A percentile compares a stretch with the other conserved stretches of the same genome.
phyloP scores from a whole-genome alignment of 2,329 filamentous ascomycete species.

The Juglanconis oblonga region DNA sequence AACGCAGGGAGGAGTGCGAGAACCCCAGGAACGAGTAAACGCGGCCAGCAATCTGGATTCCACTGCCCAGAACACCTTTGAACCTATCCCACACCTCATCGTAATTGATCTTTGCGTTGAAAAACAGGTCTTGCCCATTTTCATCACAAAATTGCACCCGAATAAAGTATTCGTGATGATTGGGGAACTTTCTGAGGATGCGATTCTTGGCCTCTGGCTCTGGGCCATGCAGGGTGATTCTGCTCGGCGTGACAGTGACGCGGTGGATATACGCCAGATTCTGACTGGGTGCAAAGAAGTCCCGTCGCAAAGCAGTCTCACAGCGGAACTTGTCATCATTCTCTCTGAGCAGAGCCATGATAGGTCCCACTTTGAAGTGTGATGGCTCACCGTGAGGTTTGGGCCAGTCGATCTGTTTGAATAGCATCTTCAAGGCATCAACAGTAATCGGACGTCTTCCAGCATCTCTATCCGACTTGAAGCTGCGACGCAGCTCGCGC shows the following conservation, averaged over 20 bases:
- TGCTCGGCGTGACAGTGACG: constrained; percentile 57
- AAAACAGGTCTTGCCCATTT: constrained; percentile 61
- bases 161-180: constrained; percentile 61
- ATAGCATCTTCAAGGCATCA: constrained; percentile 52
- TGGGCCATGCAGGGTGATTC: constrained; percentile 56
- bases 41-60: constrained; percentile 63
- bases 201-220: constrained; percentile 68
- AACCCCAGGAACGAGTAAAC: constrained; percentile 70
- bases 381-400: constrained; percentile 46
- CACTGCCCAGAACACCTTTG: constrained; percentile 52
- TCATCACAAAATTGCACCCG: constrained; percentile 75
- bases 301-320: constrained; percentile 11
- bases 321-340: constrained; percentile 35
- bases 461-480: constrained; percentile 23
- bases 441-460: constrained; percentile 42
- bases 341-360: constrained; percentile 38
- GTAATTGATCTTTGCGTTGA: constrained; percentile 50
- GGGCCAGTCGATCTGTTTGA: constrained; percentile 51
- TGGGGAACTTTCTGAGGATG: constrained; percentile 63
- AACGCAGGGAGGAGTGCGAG: constrained; percentile 73
- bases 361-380: constrained; percentile 34
- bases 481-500: constrained; percentile 35
- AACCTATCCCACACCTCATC: constrained; percentile 58
- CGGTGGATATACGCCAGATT: constrained; percentile 53
- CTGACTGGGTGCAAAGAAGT: constrained; percentile 24